Conservation (phyloP, 2,329 filamentous ascomycete genomes). For the Sporothrix curviconia region DNA sequence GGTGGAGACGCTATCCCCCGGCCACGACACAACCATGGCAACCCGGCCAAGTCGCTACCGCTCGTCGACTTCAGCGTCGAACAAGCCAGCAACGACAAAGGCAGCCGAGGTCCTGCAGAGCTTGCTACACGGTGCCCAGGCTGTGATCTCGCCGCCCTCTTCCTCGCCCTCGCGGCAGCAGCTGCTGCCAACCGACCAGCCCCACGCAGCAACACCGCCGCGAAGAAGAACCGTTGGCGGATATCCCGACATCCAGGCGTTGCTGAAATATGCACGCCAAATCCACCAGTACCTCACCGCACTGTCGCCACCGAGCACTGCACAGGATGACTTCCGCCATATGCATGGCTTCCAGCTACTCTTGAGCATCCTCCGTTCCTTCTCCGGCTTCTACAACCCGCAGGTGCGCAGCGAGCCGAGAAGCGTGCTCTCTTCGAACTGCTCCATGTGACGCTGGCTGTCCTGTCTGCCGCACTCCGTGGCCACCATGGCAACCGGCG, state of each 20-base stretch:
- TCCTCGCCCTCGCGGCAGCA: conserved; percentile 6
- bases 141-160: conserved; percentile 26
- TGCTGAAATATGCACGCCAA: conserved; percentile 53
- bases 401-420: conserved; percentile 52
- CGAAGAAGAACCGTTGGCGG: conserved; percentile 23
- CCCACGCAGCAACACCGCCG: conserved; percentile 18
- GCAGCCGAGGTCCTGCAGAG: conserved; percentile 52
- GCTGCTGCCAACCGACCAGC: not conserved
- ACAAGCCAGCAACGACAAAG: conserved; percentile 49
- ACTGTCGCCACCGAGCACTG: conserved; percentile 37
- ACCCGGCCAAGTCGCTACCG: conserved; percentile 52
- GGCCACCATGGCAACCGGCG: conserved; percentile 79
- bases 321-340: conserved; percentile 77
- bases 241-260: conserved; percentile 42
- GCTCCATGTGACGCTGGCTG: conserved; percentile 63
- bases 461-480: conserved; percentile 68
- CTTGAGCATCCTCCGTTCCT: conserved; percentile 60
- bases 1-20: not conserved
- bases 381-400: conserved; percentile 72
- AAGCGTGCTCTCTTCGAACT: conserved; percentile 61
- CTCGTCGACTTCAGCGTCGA: conserved; percentile 58
- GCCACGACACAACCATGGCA: conserved; percentile 16
- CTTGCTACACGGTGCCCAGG: conserved; percentile 44
- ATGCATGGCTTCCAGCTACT: conserved; percentile 71
- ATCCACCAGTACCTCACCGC: conserved; percentile 58